Conservation (phyloP, 768 basidiomycete genomes). For the Suillus sp. region DNA sequence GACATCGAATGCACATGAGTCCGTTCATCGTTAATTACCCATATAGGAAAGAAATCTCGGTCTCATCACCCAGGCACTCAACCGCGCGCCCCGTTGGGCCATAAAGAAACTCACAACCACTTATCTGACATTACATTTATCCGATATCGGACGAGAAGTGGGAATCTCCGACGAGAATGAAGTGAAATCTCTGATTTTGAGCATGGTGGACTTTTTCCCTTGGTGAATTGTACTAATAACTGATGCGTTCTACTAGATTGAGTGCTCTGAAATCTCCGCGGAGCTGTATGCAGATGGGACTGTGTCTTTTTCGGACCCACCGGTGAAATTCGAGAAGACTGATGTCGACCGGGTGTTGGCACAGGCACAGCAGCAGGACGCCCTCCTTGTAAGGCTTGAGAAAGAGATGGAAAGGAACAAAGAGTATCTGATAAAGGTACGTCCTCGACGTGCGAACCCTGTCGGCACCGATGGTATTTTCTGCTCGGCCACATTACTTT, state of each 20-base stretch:
- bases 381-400: conserved; percentile 27
- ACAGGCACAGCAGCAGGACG: conserved; percentile 51
- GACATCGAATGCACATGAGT: neutral
- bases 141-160: conserved; percentile 62
- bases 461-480: conserved; percentile 2
- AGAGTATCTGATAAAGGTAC: conserved; percentile 75
- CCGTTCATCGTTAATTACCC: neutral
- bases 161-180: conserved; percentile 50
- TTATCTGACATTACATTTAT: conserved; percentile 74
- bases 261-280: conserved; percentile 68
- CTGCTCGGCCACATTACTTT: neutral
- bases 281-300: conserved; percentile 67
- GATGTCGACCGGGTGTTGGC: conserved; percentile 63
- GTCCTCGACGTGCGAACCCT: conserved; percentile 13
- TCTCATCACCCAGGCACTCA: conserved; percentile 64
- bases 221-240: neutral
- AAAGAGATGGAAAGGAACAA: conserved; percentile 55
- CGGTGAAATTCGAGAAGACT: conserved; percentile 55
- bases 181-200: conserved; percentile 60
- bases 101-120: conserved; percentile 81
- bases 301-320: conserved; percentile 72
- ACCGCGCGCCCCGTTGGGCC: conserved; percentile 73
- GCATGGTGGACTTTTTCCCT: conserved; percentile 60
- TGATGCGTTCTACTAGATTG: conserved; percentile 52
- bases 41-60: conserved; percentile 73